These are phyloP conservation scores for Candida namnaoensis DNA, from an alignment of 805 yeast genomes.

Conservation along the genomic window DNA sequence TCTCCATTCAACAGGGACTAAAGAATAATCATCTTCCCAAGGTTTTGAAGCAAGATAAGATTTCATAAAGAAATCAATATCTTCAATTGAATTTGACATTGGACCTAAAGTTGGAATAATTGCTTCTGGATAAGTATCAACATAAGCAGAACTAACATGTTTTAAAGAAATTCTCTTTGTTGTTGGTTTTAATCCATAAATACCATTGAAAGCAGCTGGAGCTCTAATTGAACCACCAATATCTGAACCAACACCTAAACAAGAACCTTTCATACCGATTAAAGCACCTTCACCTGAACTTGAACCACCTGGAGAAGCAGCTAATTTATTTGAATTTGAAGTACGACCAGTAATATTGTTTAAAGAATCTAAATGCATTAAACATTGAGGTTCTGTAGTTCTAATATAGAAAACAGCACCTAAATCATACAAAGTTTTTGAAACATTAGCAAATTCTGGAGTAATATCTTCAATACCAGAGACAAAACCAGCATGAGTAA, in stretches of 20 bases:
- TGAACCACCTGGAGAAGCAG: conserved; percentile 62
- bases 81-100: conserved; percentile 53
- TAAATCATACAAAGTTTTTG: conserved; percentile 25
- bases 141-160: conserved; percentile 6
- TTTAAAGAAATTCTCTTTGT: conserved; percentile 39
- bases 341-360: conserved; percentile 55
- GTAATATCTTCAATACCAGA: conserved; percentile 39
- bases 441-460: conserved; percentile 34
- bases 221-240: conserved; percentile 66
- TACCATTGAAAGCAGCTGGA: conserved; percentile 59
- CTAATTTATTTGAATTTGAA: conserved; percentile 47
- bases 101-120: conserved; percentile 66
- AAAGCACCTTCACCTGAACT: conserved; percentile 68
- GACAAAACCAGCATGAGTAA: conserved; percentile 56
- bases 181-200: conserved; percentile 57
- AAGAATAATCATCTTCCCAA: conserved; percentile 37
- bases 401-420: conserved; percentile 53
- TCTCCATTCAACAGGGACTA: conserved; percentile 31
- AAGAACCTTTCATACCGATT: conserved; percentile 50
- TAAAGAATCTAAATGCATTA: conserved; percentile 61
- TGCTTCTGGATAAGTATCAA: conserved; percentile 32
- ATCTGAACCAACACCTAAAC: conserved; percentile 60
- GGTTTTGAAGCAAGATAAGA: conserved; percentile 40
- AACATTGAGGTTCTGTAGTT: conserved; percentile 60
- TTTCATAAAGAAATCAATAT: conserved; percentile 62